A percentile compares a stretch with the other conserved stretches of the same genome.
Evolutionary conservation across 2,329 filamentous ascomycete genomes (phyloP).

Genomic region (Fusarium euwallaceae): DNA sequence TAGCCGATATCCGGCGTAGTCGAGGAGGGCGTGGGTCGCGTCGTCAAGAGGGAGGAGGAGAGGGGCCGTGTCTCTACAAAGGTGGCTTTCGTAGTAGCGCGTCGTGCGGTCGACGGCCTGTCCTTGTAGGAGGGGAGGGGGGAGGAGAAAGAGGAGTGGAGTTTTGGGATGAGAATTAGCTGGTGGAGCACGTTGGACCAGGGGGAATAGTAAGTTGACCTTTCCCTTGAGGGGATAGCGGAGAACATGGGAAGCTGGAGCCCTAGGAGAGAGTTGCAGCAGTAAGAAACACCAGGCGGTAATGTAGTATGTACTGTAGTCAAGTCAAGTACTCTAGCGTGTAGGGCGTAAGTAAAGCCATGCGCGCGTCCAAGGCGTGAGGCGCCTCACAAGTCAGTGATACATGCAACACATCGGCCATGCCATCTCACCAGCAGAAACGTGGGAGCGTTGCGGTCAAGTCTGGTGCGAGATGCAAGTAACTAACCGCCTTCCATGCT

Average conservation of each 20-base stretch:
- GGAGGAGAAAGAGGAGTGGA: conserved; percentile 8
- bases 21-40: conserved; percentile 11
- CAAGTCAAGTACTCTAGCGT: neutral
- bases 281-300: conserved; percentile 16
- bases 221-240: neutral
- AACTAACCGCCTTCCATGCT: neutral
- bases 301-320: neutral
- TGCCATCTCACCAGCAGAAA: conserved; percentile 13
- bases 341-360: conserved; percentile 4
- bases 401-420: neutral
- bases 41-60: neutral
- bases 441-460: conserved; percentile 35
- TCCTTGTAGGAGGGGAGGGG: conserved; percentile 6
- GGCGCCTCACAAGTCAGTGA: conserved; percentile 6
- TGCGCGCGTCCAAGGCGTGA: conserved; percentile 17
- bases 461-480: neutral
- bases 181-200: conserved; percentile 39
- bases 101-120: conserved; percentile 3
- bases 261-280: neutral
- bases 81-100: conserved; percentile 2
- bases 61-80: conserved; percentile 11
- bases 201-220: conserved; percentile 20
- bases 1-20: conserved; percentile 45
- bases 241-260: neutral
- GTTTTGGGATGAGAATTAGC: conserved; percentile 6